These are phyloP conservation scores for Candida mattraensis DNA, from an alignment of 805 yeast species.

Conservation along the genomic window DNA sequence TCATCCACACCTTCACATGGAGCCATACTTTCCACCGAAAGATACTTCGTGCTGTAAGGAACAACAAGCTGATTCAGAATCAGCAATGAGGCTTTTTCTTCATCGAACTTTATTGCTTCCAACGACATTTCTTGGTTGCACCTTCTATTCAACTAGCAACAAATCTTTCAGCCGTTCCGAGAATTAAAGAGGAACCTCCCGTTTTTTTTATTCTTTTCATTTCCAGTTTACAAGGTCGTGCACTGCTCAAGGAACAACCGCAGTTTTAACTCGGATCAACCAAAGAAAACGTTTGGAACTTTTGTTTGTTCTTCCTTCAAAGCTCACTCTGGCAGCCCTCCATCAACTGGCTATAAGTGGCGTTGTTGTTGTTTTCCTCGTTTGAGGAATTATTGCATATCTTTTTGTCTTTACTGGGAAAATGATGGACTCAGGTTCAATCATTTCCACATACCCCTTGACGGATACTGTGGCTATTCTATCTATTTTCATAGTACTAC, in stretches of 20 bases:
- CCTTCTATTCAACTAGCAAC: not conserved
- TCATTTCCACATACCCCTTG: conserved; percentile 26
- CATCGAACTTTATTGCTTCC: conserved; percentile 69
- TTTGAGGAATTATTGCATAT: too few relatives aligned
- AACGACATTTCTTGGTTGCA: conserved; percentile 35
- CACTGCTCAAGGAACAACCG: not conserved
- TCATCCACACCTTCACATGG: conserved; percentile 53
- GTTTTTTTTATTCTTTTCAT: conserved; percentile 1
- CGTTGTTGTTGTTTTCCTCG: too few relatives aligned
- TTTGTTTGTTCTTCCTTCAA: too few relatives aligned
- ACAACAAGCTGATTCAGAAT: conserved; percentile 80
- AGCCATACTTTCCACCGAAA: conserved; percentile 58
- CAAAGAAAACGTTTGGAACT: too few relatives aligned
- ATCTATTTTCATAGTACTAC: conserved; percentile 27
- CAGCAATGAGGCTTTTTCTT: conserved; percentile 43
- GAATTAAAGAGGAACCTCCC: conserved; percentile 2
- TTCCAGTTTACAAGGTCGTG: conserved; percentile 6
- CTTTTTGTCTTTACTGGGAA: too few relatives aligned
- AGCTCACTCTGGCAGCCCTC: too few relatives aligned
- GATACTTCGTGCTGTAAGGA: conserved; percentile 76
- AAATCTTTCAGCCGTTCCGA: conserved; percentile 2
- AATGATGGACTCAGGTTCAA: conserved; percentile 43
- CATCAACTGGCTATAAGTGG: too few relatives aligned
- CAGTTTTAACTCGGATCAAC: too few relatives aligned
- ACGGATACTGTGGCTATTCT: conserved; percentile 31